Percentiles rank a stretch among this genome's conserved stretches.
Evolutionary conservation across 208 protist genomes (phyloP).

Genomic region (Novymonas esmeraldas): DNA sequence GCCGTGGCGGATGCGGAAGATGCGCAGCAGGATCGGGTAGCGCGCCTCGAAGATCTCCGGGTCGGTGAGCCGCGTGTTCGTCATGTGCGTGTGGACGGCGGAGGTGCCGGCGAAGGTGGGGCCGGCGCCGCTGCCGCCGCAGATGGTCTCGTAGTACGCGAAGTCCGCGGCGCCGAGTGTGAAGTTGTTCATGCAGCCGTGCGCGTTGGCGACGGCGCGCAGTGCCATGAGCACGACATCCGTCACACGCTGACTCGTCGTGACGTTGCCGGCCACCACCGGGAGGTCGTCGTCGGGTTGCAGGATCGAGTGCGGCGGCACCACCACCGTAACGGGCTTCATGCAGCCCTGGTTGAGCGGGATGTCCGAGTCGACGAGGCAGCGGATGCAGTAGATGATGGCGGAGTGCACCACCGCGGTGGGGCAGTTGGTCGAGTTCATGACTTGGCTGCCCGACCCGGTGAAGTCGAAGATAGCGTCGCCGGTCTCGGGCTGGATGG

Average conservation of each 20-base stretch:
- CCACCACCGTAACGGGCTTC: constrained; percentile 79
- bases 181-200: constrained; percentile 96
- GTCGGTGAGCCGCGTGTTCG: constrained; percentile 96
- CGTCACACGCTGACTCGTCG: constrained; percentile 94
- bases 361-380: constrained; percentile 93
- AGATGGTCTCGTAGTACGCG: constrained; percentile 97
- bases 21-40: constrained; percentile 92
- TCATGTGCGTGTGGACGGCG: constrained; percentile 97
- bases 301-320: constrained; percentile 83
- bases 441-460: constrained; percentile 88
- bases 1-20: constrained; percentile 79
- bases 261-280: constrained; percentile 96
- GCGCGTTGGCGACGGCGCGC: constrained; percentile 79
- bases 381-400: constrained; percentile 95
- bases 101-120: constrained; percentile 77
- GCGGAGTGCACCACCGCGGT: constrained; percentile 91
- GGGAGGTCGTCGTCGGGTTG: constrained; percentile 81
- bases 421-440: constrained; percentile 94
- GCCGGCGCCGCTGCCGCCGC: constrained; percentile 93
- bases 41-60: constrained; percentile 92
- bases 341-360: constrained; percentile 96
- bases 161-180: constrained; percentile 93
- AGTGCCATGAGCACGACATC: constrained; percentile 95
- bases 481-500: constrained; percentile 71
- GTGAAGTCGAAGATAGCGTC: constrained; percentile 94